Percentiles rank a stretch among this genome's conserved stretches.
These are phyloP conservation scores for Rhodotorula babjevae DNA, from an alignment of 768 basidiomycete genomes.

Conservation along the genomic window DNA sequence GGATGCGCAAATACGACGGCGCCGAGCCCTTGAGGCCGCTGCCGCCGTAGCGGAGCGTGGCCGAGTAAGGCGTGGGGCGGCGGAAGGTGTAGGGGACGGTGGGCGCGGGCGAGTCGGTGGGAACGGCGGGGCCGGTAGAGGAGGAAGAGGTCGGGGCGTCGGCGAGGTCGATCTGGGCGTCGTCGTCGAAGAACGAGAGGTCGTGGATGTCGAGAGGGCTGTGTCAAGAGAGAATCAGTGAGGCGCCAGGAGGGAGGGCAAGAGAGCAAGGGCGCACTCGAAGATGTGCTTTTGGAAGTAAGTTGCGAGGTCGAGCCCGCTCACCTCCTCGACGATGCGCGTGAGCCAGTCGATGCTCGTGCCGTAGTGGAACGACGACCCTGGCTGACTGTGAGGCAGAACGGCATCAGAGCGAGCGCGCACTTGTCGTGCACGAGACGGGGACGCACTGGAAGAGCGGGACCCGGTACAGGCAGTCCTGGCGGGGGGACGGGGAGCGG, in stretches of 20 bases:
- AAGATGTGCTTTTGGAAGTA: constrained; percentile 46
- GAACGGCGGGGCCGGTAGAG: no score
- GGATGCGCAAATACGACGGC: constrained; percentile 40
- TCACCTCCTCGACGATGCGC: constrained; percentile 42
- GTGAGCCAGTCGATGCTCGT: constrained; percentile 44
- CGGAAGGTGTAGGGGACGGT: constrained; percentile 10
- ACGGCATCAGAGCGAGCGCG: not conserved
- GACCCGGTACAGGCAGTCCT: not conserved
- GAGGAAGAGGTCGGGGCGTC: not conserved
- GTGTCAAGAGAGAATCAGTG: not conserved
- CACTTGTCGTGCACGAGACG: not conserved
- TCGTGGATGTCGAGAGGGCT: constrained; percentile 43
- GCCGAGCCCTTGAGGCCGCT: constrained; percentile 43
- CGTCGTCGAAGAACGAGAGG: constrained; percentile 41
- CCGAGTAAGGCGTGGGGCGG: constrained; percentile 20
- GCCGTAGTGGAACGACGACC: constrained; percentile 35
- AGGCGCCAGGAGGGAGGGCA: no score
- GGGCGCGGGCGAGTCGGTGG: no score
- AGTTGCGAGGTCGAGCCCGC: constrained; percentile 42
- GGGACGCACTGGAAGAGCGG: not conserved
- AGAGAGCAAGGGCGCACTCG: constrained; percentile 5
- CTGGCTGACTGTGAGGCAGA: not conserved
- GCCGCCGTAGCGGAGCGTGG: constrained; percentile 30
- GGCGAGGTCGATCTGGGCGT: constrained; percentile 11
- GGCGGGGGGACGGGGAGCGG: not conserved